phyloP scores from a whole-genome alignment of 805 yeast genomes.

The Ogataea glucozyma region DNA sequence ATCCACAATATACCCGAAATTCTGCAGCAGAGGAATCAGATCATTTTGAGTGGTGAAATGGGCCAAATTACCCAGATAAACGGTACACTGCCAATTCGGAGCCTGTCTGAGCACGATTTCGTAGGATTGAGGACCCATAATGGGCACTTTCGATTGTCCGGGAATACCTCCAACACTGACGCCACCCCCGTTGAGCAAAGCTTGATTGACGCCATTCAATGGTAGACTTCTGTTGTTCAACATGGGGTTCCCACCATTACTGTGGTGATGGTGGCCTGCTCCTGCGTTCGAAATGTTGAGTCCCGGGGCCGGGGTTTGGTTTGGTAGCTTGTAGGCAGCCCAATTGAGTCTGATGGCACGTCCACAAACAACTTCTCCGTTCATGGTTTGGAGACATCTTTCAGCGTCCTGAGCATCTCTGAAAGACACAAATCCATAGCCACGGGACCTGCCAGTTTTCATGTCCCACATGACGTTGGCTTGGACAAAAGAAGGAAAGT shows the following conservation, averaged over 20 bases:
- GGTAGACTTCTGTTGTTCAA: slow-evolving; percentile 8
- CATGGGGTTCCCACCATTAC: slow-evolving; percentile 12
- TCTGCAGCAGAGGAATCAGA: slow-evolving; percentile 69
- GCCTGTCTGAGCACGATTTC: slow-evolving; percentile 75
- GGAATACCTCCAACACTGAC: slow-evolving; percentile 4
- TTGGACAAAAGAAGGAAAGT: slow-evolving; percentile 63
- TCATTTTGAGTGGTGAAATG: slow-evolving; percentile 74
- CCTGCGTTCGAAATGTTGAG: slow-evolving; percentile 19
- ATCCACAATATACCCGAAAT: slow-evolving; percentile 80
- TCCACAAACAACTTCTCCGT: slow-evolving; percentile 70
- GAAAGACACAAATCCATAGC: slow-evolving; percentile 88
- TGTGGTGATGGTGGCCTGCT: slow-evolving; percentile 18
- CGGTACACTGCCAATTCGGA: slow-evolving; percentile 83
- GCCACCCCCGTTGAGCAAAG: slow-evolving; percentile 11
- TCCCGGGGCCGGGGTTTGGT: slow-evolving; percentile 26
- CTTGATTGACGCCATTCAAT: slow-evolving; percentile 7
- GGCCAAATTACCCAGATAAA: slow-evolving; percentile 82
- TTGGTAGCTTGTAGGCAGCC: slow-evolving; percentile 72
- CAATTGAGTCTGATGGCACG: slow-evolving; percentile 82
- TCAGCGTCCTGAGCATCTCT: slow-evolving; percentile 68
- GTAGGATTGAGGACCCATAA: slow-evolving; percentile 41
- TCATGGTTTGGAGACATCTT: slow-evolving; percentile 68
- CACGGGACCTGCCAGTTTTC: slow-evolving; percentile 90
- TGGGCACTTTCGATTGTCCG: slow-evolving; percentile 15
- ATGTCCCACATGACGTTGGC: slow-evolving; percentile 98